These are phyloP conservation scores for Rhododendron williamsianum DNA, from an alignment of 148 eudicot genomes.

Conservation along the genomic window DNA sequence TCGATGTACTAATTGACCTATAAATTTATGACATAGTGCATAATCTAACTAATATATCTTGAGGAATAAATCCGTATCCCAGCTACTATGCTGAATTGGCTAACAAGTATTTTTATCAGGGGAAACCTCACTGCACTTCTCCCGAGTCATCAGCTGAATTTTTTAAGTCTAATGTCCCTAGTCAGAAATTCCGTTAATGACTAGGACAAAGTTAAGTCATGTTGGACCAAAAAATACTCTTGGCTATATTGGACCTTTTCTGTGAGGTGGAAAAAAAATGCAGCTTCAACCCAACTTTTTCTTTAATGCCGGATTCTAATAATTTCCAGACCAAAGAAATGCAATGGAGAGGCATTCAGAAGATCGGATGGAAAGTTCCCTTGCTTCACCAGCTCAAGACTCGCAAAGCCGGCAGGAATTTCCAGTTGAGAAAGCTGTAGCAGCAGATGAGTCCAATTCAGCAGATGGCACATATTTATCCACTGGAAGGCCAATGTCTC, in stretches of 20 bases:
- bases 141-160: background rate
- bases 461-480: slow-evolving; percentile 46
- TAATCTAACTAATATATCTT: background rate
- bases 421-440: slow-evolving; percentile 28
- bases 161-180: background rate
- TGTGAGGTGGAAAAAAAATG: background rate
- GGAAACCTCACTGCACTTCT: background rate
- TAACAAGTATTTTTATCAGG: background rate
- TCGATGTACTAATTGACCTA: background rate
- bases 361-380: slow-evolving; percentile 36
- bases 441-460: slow-evolving; percentile 42
- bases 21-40: background rate
- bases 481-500: slow-evolving; percentile 74
- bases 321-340: slow-evolving; percentile 49
- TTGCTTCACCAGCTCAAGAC: slow-evolving; percentile 40
- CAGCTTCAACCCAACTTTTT: background rate
- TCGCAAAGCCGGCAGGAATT: slow-evolving; percentile 33
- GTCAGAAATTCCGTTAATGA: background rate
- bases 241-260: background rate
- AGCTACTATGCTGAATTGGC: background rate
- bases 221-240: background rate
- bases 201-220: background rate
- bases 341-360: slow-evolving; percentile 38
- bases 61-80: background rate
- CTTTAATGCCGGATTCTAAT: slow-evolving; percentile 3